These are phyloP conservation scores for Phylloporus sp. DNA, from an alignment of 768 basidiomycete species.

Conservation along the genomic window DNA sequence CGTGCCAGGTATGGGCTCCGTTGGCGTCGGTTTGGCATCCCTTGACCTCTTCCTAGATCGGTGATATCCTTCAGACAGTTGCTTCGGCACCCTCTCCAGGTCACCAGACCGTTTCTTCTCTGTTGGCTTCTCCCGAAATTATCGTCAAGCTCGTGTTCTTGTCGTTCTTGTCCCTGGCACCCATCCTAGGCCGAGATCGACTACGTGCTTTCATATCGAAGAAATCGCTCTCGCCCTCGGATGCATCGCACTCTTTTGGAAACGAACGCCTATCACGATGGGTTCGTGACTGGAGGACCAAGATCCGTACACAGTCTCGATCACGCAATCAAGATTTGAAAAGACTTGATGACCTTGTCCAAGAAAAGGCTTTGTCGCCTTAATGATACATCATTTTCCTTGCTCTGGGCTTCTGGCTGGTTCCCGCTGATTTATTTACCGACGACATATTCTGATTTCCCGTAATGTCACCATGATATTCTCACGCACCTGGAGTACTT, in stretches of 20 bases:
- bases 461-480: constrained; percentile 23
- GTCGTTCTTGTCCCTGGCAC: constrained; percentile 79
- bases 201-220: constrained; percentile 53
- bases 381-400: constrained; percentile 17
- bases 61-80: constrained; percentile 82
- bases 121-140: constrained; percentile 80
- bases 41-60: constrained; percentile 49
- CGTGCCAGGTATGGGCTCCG: constrained; percentile 64
- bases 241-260: constrained; percentile 14
- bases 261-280: constrained; percentile 44
- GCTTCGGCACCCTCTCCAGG: constrained; percentile 66
- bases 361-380: constrained; percentile 44
- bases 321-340: constrained; percentile 44
- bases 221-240: constrained; percentile 21
- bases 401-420: constrained; percentile 8
- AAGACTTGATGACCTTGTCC: constrained; percentile 46
- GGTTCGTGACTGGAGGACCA: constrained; percentile 66
- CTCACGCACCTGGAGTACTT: constrained; percentile 16
- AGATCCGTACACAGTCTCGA: constrained; percentile 51
- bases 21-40: constrained; percentile 13
- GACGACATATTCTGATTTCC: constrained; percentile 12
- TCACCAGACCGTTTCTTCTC: constrained; percentile 73
- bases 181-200: constrained; percentile 71
- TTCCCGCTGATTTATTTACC: constrained; percentile 19
- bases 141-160: constrained; percentile 79